Evolutionary conservation across 1,284 basidiomycete species (phyloP).

Genomic region (Somion occarium): DNA sequence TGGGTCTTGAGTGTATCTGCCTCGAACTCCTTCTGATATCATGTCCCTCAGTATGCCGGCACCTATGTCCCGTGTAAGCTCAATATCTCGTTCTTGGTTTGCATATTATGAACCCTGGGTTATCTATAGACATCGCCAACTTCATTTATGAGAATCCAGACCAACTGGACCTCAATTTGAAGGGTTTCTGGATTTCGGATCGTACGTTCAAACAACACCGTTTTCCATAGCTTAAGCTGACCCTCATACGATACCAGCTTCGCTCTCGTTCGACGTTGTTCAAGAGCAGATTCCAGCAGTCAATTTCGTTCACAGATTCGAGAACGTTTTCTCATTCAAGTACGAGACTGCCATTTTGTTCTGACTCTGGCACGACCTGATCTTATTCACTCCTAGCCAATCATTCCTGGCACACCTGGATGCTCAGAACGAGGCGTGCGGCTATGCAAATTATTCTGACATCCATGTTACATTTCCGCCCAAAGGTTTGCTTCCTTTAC

Average conservation of each 20-base stretch:
- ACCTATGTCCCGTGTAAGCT: slow-evolving; percentile 56
- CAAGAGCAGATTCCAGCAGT: slow-evolving; percentile 66
- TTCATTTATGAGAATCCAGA: slow-evolving; percentile 59
- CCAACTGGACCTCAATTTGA: slow-evolving; percentile 48
- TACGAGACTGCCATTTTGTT: slow-evolving; percentile 26
- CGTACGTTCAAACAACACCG: slow-evolving; percentile 37
- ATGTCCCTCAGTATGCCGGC: slow-evolving; percentile 44
- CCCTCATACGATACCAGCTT: slow-evolving; percentile 31
- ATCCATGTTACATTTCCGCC: slow-evolving; percentile 68
- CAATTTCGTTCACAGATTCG: slow-evolving; percentile 65
- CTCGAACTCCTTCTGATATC: background rate
- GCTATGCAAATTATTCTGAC: slow-evolving; percentile 58
- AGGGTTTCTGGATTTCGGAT: slow-evolving; percentile 71
- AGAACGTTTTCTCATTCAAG: slow-evolving; percentile 68
- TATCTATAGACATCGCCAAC: slow-evolving; percentile 62
- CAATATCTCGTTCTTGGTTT: background rate
- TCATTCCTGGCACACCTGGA: slow-evolving; percentile 60
- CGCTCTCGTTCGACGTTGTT: slow-evolving; percentile 54
- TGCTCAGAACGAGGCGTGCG: slow-evolving; percentile 45
- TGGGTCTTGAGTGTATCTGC: slow-evolving; percentile 29
- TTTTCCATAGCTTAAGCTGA: background rate
- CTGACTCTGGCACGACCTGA: background rate
- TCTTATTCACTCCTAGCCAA: slow-evolving; percentile 35
- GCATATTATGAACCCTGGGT: background rate
- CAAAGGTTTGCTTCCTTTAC: slow-evolving; percentile 47